Base-by-base conservation (phyloP, 352 stramenopile genomes). In the Phytophthora pistaciae region DNA sequence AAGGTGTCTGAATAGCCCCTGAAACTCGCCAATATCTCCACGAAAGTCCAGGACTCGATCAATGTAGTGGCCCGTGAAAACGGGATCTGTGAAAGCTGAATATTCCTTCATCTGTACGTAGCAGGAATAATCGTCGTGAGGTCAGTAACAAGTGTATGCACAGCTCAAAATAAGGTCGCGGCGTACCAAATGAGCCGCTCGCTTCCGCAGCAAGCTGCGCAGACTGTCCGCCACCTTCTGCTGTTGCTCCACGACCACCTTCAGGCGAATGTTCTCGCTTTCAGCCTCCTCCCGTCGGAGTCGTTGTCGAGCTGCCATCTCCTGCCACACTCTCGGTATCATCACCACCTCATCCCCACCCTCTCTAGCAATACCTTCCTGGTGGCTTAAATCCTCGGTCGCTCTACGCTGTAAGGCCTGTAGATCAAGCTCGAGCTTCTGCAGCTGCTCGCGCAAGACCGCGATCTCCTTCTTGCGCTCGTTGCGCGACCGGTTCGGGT, bases 401-500 rank as follows among this genome's bases (percentile, higher is more conserved):
- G 20, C 49, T 55, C 11, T 55, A n/a, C n/a, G 36, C 49, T 55
- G 20, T 33, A 55, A 18, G 2, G n/a, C 23, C 49, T 33, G 20
- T 6, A 55, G 48, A 7, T 55, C 48, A 3, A 33, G 48, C 21
- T 55, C n/a, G 8, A 55, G 21, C 29, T 31, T 55, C 49, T 31
- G 49, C 20, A 55, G 49, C 23, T 55, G 49, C 49, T 55, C 49
- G 23, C 49, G 49, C n/a, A 55, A 21, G 21, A 55, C 11, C 49
- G 49, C 49, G 23, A 55, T 55, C 18, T 55, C 49, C 49, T 55
- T 55, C 49, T 31, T 29, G 21, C 49, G 49, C 49, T 55, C 20
- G 23, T 55, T 55, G 21, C 49, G 49, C 20, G 49, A 55, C 16
- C 23, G 49, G 49, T 55, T 55, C 49, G 49, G 49, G 49, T 55